These are phyloP conservation scores for Tulasnella sp. DNA, from an alignment of 768 basidiomycete genomes.

Conservation along the genomic window DNA sequence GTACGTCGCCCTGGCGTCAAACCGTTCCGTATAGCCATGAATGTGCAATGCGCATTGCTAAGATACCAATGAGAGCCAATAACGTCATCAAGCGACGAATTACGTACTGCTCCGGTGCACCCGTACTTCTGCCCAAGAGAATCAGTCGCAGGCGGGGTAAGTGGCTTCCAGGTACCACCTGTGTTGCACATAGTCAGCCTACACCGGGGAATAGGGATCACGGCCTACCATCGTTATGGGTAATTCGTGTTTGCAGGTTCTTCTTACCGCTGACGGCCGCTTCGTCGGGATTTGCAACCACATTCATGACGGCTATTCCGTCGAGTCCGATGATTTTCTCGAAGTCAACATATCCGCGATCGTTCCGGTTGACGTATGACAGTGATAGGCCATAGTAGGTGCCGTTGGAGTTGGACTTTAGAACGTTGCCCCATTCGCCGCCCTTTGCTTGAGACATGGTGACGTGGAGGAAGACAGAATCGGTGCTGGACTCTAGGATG, in stretches of 20 bases:
- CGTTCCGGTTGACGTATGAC: constrained; percentile 84
- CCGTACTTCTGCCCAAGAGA: constrained; percentile 59
- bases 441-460: constrained; percentile 69
- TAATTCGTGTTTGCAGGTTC: constrained; percentile 72
- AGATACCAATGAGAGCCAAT: background rate
- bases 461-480: constrained; percentile 88
- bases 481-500: constrained; percentile 85
- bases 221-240: constrained; percentile 83
- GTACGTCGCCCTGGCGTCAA: constrained; percentile 82
- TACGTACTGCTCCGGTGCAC: constrained; percentile 53
- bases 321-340: constrained; percentile 96
- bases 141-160: constrained; percentile 63
- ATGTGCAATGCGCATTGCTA: constrained; percentile 80
- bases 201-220: background rate
- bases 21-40: constrained; percentile 91
- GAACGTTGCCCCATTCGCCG: constrained; percentile 79
- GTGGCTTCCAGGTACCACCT: constrained; percentile 80
- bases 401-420: constrained; percentile 96
- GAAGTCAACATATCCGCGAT: constrained; percentile 82
- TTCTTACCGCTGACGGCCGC: constrained; percentile 62
- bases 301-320: constrained; percentile 86
- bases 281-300: constrained; percentile 71
- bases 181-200: background rate
- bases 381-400: constrained; percentile 87
- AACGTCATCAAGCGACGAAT: background rate